Evolutionary conservation across 164 flowering plant genomes (phyloP).

Genomic region (grape (Vitis vinifera)): ASM3070453v1 NC_081819.1:23228001-23228500

Average conservation of each 20-base stretch:
- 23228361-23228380: conserved; percentile 24
- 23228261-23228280: conserved; percentile 85
- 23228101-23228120: conserved; percentile 83
- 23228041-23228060: conserved; percentile 88
- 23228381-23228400: neutral
- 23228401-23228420: neutral
- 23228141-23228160: conserved; percentile 51
- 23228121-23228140: conserved; percentile 50
- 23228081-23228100: conserved; percentile 69
- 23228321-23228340: conserved; percentile 79
- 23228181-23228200: conserved; percentile 46
- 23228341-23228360: conserved; percentile 72
- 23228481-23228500: too few relatives aligned
- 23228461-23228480: too few relatives aligned
- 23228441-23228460: too few relatives aligned
- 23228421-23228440: too few relatives aligned
- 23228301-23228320: conserved; percentile 97
- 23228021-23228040: conserved; percentile 97
- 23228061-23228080: conserved; percentile 77
- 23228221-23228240: conserved; percentile 80
- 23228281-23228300: conserved; percentile 98
- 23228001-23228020: conserved; percentile 72
- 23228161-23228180: conserved; percentile 33
- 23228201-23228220: conserved; percentile 67
- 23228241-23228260: conserved; percentile 73